These are phyloP conservation scores for Daldinia eschscholtzii DNA, from an alignment of 2,329 filamentous ascomycete genomes.

Conservation along the genomic window DNA sequence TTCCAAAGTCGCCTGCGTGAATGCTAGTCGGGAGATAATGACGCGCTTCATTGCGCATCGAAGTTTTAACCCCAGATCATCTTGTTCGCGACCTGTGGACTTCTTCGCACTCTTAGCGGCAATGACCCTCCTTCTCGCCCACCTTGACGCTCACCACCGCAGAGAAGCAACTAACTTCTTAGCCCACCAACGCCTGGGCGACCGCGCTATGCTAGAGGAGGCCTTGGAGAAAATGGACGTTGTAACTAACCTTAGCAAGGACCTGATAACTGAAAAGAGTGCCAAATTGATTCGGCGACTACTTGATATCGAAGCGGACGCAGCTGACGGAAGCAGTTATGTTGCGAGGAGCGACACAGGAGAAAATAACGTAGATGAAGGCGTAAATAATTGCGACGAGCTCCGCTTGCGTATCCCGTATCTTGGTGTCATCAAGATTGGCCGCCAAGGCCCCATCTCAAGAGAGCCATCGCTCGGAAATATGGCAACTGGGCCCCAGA, in stretches of 20 bases:
- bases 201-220: conserved; percentile 58
- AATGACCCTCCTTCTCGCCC: conserved; percentile 56
- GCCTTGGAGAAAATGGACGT: conserved; percentile 53
- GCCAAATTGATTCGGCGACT: conserved; percentile 53
- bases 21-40: conserved; percentile 59
- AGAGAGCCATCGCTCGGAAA: not conserved
- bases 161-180: conserved; percentile 40
- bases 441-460: conserved; percentile 25
- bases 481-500: not conserved
- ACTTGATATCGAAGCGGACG: conserved; percentile 55
- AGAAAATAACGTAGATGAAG: conserved; percentile 45
- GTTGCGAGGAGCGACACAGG: conserved; percentile 29
- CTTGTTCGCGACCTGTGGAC: conserved; percentile 59
- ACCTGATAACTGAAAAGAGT: conserved; percentile 52
- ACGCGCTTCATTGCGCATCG: conserved; percentile 56
- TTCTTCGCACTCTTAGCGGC: conserved; percentile 58
- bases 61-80: conserved; percentile 45
- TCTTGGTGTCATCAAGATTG: conserved; percentile 57
- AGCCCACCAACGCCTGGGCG: conserved; percentile 57
- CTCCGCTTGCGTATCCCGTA: conserved; percentile 59
- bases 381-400: conserved; percentile 35
- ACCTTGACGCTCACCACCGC: conserved; percentile 54
- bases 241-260: conserved; percentile 43
- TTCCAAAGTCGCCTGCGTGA: conserved; percentile 57
- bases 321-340: conserved; percentile 24